Percentiles rank a stretch among this genome's conserved stretches.
phyloP scores from a whole-genome alignment of 371 early-diverging fungal species.

The Apophysomyces variabilis region DNA sequence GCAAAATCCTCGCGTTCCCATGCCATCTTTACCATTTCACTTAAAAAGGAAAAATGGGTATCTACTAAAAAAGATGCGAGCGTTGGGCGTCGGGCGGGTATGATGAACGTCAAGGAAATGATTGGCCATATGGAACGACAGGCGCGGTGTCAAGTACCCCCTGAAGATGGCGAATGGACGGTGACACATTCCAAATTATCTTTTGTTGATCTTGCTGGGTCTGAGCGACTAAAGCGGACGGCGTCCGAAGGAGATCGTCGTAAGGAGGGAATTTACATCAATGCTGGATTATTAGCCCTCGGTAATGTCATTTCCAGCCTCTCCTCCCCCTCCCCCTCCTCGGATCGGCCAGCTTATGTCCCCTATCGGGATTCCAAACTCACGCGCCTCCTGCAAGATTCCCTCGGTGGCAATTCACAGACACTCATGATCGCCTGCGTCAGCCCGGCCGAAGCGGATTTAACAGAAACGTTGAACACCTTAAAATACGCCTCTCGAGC shows the following conservation, averaged over 20 bases:
- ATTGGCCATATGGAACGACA: slow-evolving; percentile 34
- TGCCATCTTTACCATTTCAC: slow-evolving; percentile 95
- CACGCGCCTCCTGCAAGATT: slow-evolving; percentile 90
- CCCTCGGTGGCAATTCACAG: slow-evolving; percentile 86
- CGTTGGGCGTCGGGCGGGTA: slow-evolving; percentile 18
- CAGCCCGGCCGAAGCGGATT: slow-evolving; percentile 67
- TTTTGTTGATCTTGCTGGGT: slow-evolving; percentile 99
- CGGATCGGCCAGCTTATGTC: slow-evolving; percentile 75
- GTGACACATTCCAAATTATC: slow-evolving; percentile 80
- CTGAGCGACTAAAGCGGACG: slow-evolving; percentile 96
- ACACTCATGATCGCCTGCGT: slow-evolving; percentile 89
- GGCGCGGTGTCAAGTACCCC: slow-evolving; percentile 18
- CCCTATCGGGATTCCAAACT: slow-evolving; percentile 98
- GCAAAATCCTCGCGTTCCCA: slow-evolving; percentile 95
- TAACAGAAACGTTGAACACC: slow-evolving; percentile 84
- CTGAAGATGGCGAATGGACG: slow-evolving; percentile 41
- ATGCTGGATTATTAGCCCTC: slow-evolving; percentile 96
- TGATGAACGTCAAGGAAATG: slow-evolving; percentile 27
- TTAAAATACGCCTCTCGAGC: slow-evolving; percentile 84
- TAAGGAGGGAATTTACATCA: slow-evolving; percentile 98
- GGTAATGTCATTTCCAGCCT: slow-evolving; percentile 99
- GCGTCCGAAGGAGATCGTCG: slow-evolving; percentile 92
- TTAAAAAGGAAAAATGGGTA: slow-evolving; percentile 58
- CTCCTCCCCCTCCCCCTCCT: slow-evolving; percentile 78
- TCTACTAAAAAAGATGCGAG: background rate